Evolutionary conservation across 2,329 filamentous ascomycete genomes (phyloP), one percentile per base, ranked within the genome.

Genomic region (Pseudocercospora pini-densiflorae): DNA sequence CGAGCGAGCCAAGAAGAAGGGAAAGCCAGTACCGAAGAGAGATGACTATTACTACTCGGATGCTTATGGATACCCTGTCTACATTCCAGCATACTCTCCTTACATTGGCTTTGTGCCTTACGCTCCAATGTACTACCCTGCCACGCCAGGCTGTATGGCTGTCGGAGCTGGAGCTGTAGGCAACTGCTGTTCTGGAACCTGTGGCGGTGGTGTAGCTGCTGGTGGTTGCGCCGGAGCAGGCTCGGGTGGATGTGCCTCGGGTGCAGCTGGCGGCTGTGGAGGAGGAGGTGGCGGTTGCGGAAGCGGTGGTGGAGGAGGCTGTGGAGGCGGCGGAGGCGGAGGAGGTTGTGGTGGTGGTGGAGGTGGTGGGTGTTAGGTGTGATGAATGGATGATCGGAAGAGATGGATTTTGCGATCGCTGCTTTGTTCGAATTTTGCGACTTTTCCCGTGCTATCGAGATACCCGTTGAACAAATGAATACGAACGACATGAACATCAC

Each of bases 141-240:
- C 74, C 16, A 81, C 83, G 62, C 83, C 84, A 12, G 74, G 75
- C 2, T 85, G 82, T 68, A 81, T 82, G 77, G 80, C 76, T 65
- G 68, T 79, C 6, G 73, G 68, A 0, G 29, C 73, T 2, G 83
- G 82, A 0, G 79, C 75, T 19, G 70, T 72, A 27, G 85, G 85
- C 0, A 83, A 81, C 65, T 87, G 85, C 70, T 81, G 78, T 45
- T 77, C 78, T 1, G 84, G 79, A 1, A 86, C 82, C 51, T 78
- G 76, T 64, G 78, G 77, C 59, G 72, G 79, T 2, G 81, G 70
- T 36, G 67, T 67, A 16, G 69, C 68, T 23, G 68, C 65, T 12
- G 67, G 63, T 45, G 67, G 68, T 12, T 66, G 66, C 58, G 65
- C 62, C 16, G 51, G 51, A 5, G 51, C 51, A 19, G 40, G 40